These are phyloP conservation scores for Neofusicoccum umdonicola DNA, from an alignment of 2,329 filamentous ascomycete species.

Conservation along the genomic window DNA sequence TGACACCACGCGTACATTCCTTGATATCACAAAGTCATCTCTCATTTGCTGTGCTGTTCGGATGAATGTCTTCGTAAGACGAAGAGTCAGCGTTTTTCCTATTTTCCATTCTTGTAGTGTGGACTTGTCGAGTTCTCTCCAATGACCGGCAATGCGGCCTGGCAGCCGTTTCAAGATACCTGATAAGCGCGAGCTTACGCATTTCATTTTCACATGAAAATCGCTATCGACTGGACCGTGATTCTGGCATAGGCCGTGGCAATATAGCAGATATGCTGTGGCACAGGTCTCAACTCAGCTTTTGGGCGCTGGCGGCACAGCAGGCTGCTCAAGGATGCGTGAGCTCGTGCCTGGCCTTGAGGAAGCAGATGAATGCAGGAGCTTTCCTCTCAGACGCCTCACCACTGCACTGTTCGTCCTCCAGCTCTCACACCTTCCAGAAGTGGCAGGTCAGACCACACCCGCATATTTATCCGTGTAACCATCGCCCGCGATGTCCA, in stretches of 20 bases:
- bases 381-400: not conserved
- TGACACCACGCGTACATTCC: no score
- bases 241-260: not conserved
- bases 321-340: not conserved
- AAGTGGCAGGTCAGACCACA: not conserved
- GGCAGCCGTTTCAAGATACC: not conserved
- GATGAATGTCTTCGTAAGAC: no score
- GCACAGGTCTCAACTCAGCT: slow-evolving; percentile 3
- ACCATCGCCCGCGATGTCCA: not conserved
- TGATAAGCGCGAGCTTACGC: not conserved
- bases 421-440: not conserved
- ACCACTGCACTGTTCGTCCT: not conserved
- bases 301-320: not conserved
- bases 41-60: no score
- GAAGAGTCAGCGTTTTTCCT: no score
- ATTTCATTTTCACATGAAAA: not conserved
- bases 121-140: not conserved
- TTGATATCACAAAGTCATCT: no score
- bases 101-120: not conserved
- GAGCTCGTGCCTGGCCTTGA: not conserved
- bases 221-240: not conserved
- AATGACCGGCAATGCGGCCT: not conserved
- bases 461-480: not conserved
- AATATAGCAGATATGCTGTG: slow-evolving; percentile 1
- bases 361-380: not conserved